Base-by-base conservation (phyloP, 768 basidiomycete genomes). In the Hygrocybe punicea region DNA sequence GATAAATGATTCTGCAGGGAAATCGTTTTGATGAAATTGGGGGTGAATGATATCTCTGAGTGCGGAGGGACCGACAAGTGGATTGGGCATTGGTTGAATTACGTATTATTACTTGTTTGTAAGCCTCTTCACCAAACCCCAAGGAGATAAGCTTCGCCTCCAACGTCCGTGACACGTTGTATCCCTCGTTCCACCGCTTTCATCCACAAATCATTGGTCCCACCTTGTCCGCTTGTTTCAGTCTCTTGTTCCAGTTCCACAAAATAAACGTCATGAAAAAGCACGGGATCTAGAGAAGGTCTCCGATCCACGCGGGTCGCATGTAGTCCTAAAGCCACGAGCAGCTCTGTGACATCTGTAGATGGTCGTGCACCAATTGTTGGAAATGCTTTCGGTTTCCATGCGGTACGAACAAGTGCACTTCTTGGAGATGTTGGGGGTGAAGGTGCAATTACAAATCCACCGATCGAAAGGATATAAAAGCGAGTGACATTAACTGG, bases 21-120 rank as follows among this genome's bases (percentile, higher is more conserved):
- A 87, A 70, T 91, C 90, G 60, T 93, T 91, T 71, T 98, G 95
- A 71, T 97, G 93, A 68, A 97, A 95, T 66, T 96, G 93, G 2
- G 94, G 94, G 61, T 85, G 73, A 48, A 98, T 79, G 59, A 92
- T 75, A 71, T 92, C 90, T 65, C 76, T 78, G 57, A 86, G 77
- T 16, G 76, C 60, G 44, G 84, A 85, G 16, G 84, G 83, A 7
- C 79, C 83, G 46, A 77, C 76, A 51, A 86, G 77, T 35, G 82
- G 81, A 67, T 77, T 81, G 48, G 73, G 64, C 73, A 76, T 79
- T 44, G 56, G 24, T 21, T 58, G 48, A 13, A n/a, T n/a, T n/a
- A n/a, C n/a, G n/a, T n/a, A n/a, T n/a, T n/a, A n/a, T n/a, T n/a
- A n/a, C n/a, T n/a, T n/a, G n/a, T n/a, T n/a, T n/a, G n/a, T n/a